phyloP scores from a whole-genome alignment of 116 monocot species.

The Cymodocea nodosa region DNA sequence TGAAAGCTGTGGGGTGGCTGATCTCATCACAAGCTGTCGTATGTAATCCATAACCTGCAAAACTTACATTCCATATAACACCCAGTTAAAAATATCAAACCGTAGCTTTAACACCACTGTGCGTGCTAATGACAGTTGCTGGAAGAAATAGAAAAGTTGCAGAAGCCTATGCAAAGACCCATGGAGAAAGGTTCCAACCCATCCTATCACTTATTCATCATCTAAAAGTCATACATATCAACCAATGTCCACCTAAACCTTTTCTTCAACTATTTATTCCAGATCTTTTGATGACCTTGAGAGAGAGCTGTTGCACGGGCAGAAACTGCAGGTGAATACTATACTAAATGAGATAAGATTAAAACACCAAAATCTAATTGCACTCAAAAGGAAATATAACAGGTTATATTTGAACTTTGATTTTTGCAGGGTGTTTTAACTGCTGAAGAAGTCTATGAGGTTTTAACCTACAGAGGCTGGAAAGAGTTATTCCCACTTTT shows the following conservation, averaged over 20 bases:
- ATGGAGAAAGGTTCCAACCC: constrained; percentile 51
- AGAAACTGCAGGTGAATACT: constrained; percentile 77
- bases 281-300: constrained; percentile 84
- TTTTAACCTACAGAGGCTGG: constrained; percentile 54
- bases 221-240: neutral
- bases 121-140: constrained; percentile 39
- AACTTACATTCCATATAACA: neutral
- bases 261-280: neutral
- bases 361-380: neutral
- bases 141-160: constrained; percentile 87
- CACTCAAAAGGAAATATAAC: neutral
- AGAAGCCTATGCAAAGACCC: constrained; percentile 64
- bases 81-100: neutral
- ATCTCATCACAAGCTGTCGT: constrained; percentile 85
- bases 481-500: constrained; percentile 56
- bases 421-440: constrained; percentile 76
- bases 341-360: neutral
- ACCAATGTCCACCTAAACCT: neutral
- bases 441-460: constrained; percentile 72
- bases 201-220: neutral
- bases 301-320: constrained; percentile 64
- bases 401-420: neutral
- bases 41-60: constrained; percentile 14
- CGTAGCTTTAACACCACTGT: neutral
- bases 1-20: constrained; percentile 90